Percentiles rank a stretch among this genome's conserved stretches.
These are phyloP conservation scores for Arabis alpina DNA, from an alignment of 345 rosid genomes.

Conservation along the genomic window DNA sequence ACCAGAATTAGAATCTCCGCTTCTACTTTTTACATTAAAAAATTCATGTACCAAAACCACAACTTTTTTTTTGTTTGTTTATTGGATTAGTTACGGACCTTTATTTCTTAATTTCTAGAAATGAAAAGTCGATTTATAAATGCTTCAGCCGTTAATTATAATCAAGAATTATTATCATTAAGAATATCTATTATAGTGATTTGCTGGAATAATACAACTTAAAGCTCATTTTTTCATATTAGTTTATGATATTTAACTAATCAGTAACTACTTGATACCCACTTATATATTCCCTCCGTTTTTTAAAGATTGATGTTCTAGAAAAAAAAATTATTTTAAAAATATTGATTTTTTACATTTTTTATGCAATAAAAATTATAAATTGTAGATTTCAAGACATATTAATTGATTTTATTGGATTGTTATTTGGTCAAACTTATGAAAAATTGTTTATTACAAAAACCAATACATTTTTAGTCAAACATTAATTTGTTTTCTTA, in stretches of 20 bases:
- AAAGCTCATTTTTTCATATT: too few relatives aligned
- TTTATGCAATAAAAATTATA: too few relatives aligned
- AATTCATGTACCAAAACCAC: not conserved
- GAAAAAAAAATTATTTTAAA: too few relatives aligned
- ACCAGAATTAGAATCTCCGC: conserved; percentile 28
- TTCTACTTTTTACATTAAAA: not conserved
- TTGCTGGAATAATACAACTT: not conserved
- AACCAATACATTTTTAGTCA: too few relatives aligned
- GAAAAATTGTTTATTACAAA: too few relatives aligned
- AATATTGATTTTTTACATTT: too few relatives aligned
- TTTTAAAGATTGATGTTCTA: too few relatives aligned
- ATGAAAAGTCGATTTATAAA: not conserved
- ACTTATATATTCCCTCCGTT: too few relatives aligned
- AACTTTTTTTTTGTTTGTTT: not conserved
- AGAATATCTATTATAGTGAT: not conserved
- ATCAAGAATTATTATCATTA: not conserved
- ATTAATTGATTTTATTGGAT: too few relatives aligned
- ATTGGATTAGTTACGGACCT: conserved; percentile 6
- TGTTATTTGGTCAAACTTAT: too few relatives aligned
- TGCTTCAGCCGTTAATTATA: conserved; percentile 14
- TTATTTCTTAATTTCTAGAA: not conserved
- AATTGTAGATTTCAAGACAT: too few relatives aligned
- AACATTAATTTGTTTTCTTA: too few relatives aligned
- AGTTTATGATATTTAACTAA: not conserved
- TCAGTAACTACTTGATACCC: not conserved